Evolutionary conservation across 257 asterid genomes (phyloP).

Genomic region (Solanum medicagineum): DNA sequence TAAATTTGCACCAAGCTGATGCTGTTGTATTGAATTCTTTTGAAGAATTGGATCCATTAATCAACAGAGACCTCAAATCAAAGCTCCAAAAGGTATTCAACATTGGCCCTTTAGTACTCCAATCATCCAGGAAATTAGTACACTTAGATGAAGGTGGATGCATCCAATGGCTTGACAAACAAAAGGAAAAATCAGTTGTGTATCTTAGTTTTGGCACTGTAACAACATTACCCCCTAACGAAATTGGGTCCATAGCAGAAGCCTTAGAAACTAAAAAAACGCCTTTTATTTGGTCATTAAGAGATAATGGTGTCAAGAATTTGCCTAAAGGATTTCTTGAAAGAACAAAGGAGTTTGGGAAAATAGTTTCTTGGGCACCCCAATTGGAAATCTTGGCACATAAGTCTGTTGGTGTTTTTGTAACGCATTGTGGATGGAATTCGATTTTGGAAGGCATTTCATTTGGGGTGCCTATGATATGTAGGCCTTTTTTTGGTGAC

Average conservation of each 20-base stretch:
- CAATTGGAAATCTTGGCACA: conserved; percentile 35
- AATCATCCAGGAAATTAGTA: background rate
- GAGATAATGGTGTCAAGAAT: conserved; percentile 3
- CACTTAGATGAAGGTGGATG: conserved; percentile 10
- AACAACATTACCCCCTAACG: conserved; percentile 31
- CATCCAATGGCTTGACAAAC: conserved; percentile 6
- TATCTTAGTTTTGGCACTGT: conserved; percentile 69
- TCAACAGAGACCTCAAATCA: conserved; percentile 7
- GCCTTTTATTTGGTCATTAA: conserved; percentile 64
- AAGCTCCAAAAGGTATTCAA: conserved; percentile 11
- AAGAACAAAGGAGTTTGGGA: conserved; percentile 28
- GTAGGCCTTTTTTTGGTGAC: conserved; percentile 68
- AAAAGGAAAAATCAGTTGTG: conserved; percentile 18
- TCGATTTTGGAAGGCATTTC: conserved; percentile 46
- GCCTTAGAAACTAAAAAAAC: conserved; percentile 34
- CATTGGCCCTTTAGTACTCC: conserved; percentile 6
- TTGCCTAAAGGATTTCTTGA: conserved; percentile 44
- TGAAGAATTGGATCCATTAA: conserved; percentile 9
- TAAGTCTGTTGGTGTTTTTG: conserved; percentile 29
- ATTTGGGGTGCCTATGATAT: conserved; percentile 48
- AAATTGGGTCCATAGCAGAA: conserved; percentile 36
- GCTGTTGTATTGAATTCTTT: conserved; percentile 15
- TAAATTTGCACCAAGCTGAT: conserved; percentile 32
- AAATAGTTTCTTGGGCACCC: conserved; percentile 61
- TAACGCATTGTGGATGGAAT: conserved; percentile 82